Evolutionary conservation across 2,329 filamentous ascomycete genomes (phyloP).

Genomic region (Sclerotinia sclerotiorum): DNA sequence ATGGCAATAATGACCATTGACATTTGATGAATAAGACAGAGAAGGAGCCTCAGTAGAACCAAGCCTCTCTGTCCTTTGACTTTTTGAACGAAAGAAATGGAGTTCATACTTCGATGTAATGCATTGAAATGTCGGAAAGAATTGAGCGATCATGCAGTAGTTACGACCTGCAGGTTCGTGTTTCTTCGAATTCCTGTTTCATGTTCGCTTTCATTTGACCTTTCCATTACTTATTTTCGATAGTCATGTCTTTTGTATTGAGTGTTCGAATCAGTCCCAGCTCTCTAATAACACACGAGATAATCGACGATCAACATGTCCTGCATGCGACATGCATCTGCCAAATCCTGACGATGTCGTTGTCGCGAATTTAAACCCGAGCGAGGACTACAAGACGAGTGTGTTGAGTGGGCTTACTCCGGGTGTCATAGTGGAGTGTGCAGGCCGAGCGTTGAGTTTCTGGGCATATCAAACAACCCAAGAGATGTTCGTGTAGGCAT

Average conservation of each 20-base stretch:
- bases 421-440: constrained; percentile 81
- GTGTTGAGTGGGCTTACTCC: constrained; percentile 81
- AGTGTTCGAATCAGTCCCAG: constrained; percentile 66
- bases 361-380: constrained; percentile 69
- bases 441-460: constrained; percentile 74
- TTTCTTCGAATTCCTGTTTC: background rate
- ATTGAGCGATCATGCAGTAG: constrained; percentile 70
- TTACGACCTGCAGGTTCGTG: constrained; percentile 82
- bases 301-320: constrained; percentile 60
- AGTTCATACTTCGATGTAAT: constrained; percentile 76
- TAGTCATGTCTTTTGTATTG: constrained; percentile 82
- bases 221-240: constrained; percentile 24
- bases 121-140: constrained; percentile 70
- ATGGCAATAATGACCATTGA: background rate
- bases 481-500: constrained; percentile 63
- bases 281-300: constrained; percentile 52
- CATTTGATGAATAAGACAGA: background rate
- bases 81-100: constrained; percentile 55
- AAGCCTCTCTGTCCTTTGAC: background rate
- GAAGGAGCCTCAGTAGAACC: background rate
- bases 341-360: constrained; percentile 73
- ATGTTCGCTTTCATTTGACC: background rate
- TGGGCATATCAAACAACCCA: constrained; percentile 85
- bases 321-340: constrained; percentile 70
- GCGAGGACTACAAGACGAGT: constrained; percentile 87